Evolutionary conservation across 768 basidiomycete genomes (phyloP).

Genomic region (Leccinum longicurvipes): DNA sequence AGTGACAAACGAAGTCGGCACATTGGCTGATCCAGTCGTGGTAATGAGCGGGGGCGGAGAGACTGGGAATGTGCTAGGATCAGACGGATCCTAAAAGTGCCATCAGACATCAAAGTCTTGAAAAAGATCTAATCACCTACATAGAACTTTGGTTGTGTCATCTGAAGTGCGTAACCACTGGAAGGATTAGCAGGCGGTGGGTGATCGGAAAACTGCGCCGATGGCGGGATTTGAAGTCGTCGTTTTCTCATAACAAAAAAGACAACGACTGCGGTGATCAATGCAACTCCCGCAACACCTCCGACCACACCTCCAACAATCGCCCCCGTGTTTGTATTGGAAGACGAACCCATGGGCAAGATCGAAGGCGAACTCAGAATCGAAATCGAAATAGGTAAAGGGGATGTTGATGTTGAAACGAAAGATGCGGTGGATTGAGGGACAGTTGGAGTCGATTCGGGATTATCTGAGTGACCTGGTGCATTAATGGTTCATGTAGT

Average conservation of each 20-base stretch:
- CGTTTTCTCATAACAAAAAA: slow-evolving; percentile 38
- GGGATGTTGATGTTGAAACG: slow-evolving; percentile 6
- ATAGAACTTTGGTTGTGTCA: too few species aligned
- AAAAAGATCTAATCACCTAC: slow-evolving; percentile 18
- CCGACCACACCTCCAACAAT: slow-evolving; percentile 65
- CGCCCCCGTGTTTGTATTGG: slow-evolving; percentile 41
- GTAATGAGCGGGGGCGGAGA: slow-evolving; percentile 20
- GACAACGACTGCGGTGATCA: slow-evolving; percentile 37
- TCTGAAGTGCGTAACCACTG: slow-evolving; percentile 4
- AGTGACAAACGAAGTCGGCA: slow-evolving; percentile 2
- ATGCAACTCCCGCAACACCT: slow-evolving; percentile 51
- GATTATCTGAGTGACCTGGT: slow-evolving; percentile 30
- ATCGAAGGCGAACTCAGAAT: slow-evolving; percentile 7
- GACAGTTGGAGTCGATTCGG: slow-evolving; percentile 42
- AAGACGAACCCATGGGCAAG: neutral
- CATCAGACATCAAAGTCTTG: neutral
- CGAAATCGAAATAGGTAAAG: slow-evolving; percentile 16
- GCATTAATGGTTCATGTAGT: neutral
- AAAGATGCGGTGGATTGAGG: slow-evolving; percentile 26
- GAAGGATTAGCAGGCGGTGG: neutral
- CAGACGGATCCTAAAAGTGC: slow-evolving; percentile 32
- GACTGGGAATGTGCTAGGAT: slow-evolving; percentile 37
- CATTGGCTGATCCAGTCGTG: slow-evolving; percentile 2
- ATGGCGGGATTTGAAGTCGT: slow-evolving; percentile 21
- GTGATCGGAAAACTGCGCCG: slow-evolving; percentile 10